Base-by-base conservation (phyloP, 208 protist species). In the Trypanosoma lewisi region DNA sequence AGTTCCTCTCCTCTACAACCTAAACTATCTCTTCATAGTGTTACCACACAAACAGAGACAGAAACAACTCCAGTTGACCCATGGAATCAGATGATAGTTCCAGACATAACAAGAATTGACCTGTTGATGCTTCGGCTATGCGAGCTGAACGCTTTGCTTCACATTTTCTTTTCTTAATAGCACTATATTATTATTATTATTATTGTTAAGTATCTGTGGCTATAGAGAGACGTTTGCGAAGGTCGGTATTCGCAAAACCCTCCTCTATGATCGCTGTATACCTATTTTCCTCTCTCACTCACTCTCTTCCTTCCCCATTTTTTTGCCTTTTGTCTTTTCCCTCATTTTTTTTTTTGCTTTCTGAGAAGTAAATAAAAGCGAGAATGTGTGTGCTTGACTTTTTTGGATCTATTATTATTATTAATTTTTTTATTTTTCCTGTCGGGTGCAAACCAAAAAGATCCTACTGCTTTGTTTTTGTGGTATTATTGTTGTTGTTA, bases 101-200 rank as follows among this genome's bases (percentile, higher is more conserved):
- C 69, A 28, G 11, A 0, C 14, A 28, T 57, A 36, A 64, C 69
- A 27, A 52, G 27, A 16, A 31, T 47, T 37, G 66, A 71, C 28
- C 66, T 85, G 8, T 52, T 68, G 2, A 36, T 62, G 11, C 73
- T 73, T 67, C 58, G 83, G 52, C 53, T 92, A 17, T 77, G 78
- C 54, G 80, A 82, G 59, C 61, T 92, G 31, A 79, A 83, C 63
- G 83, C 78, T 28, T 70, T 84, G 27, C 68, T 92, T 30, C 82
- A 87, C 56, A 59, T 87, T 21, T 80, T 87, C 45, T 82, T 87
- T 67, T 82, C 80, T n/a, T 89, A 48, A 79, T 16, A 41, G 57
- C n/a, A n/a, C n/a, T n/a, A 28, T 51, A 51, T 51, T 30, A 50
- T 71, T 23, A 64, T 17, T 49, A 33, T 52, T 50, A 49, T 19